These are phyloP conservation scores for Ogataea pini DNA, from an alignment of 805 yeast species.

Conservation along the genomic window DNA sequence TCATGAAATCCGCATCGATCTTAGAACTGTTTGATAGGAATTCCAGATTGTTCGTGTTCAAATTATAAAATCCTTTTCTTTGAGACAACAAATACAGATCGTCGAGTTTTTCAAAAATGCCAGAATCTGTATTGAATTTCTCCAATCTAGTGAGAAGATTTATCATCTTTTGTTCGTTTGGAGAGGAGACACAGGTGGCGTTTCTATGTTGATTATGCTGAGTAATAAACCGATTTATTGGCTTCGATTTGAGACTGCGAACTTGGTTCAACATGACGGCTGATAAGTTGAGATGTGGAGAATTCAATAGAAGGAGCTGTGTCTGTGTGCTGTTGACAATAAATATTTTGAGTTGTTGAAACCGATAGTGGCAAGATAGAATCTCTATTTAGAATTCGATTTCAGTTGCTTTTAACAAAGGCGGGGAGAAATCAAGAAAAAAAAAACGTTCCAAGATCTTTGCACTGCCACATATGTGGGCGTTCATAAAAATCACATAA, in stretches of 20 bases:
- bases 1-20: conserved; percentile 26
- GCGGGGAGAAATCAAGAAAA: neutral
- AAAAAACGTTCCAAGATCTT: neutral
- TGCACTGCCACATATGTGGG: conserved; percentile 4
- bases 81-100: conserved; percentile 33
- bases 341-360: conserved; percentile 9
- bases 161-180: conserved; percentile 33
- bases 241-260: conserved; percentile 1
- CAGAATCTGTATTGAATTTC: conserved; percentile 28
- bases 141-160: conserved; percentile 31
- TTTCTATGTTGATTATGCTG: conserved; percentile 17
- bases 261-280: conserved; percentile 7
- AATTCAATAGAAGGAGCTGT: conserved; percentile 5
- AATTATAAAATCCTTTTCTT: conserved; percentile 36
- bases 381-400: neutral
- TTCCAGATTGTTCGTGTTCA: conserved; percentile 32
- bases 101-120: conserved; percentile 34
- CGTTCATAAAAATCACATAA: neutral
- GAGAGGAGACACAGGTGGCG: conserved; percentile 31
- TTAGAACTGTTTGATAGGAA: conserved; percentile 31
- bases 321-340: neutral
- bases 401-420: neutral
- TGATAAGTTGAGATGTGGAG: too few species aligned
- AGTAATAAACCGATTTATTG: neutral
- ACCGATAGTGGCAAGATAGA: conserved; percentile 23